phyloP scores from a whole-genome alignment of 2,329 filamentous ascomycete species.

The Fulvia fulva region DNA sequence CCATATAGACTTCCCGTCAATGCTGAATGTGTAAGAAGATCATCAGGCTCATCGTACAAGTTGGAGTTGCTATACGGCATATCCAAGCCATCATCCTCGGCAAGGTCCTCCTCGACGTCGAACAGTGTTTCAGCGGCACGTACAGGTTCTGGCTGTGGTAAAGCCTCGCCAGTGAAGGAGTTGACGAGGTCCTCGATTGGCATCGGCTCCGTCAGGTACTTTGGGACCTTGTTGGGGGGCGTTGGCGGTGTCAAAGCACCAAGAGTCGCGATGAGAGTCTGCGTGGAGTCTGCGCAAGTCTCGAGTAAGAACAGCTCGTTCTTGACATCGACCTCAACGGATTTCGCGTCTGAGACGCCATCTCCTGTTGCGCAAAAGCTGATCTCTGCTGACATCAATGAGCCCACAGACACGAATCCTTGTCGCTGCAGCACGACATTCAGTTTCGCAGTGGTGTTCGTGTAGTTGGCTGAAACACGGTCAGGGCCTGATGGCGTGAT shows the following conservation, averaged over 20 bases:
- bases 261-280: slow-evolving; percentile 77
- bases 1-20: slow-evolving; percentile 34
- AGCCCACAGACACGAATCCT: slow-evolving; percentile 83
- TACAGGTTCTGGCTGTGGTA: slow-evolving; percentile 55
- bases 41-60: slow-evolving; percentile 32
- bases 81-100: slow-evolving; percentile 32
- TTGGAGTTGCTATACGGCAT: slow-evolving; percentile 23
- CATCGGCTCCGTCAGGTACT: slow-evolving; percentile 82
- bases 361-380: slow-evolving; percentile 58
- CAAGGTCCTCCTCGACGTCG: slow-evolving; percentile 29
- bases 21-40: slow-evolving; percentile 35
- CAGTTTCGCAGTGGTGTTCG: slow-evolving; percentile 22
- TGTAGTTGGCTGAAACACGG: slow-evolving; percentile 13
- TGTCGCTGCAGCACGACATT: slow-evolving; percentile 51
- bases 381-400: slow-evolving; percentile 76
- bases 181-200: slow-evolving; percentile 84
- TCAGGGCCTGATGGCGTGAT: slow-evolving; percentile 10
- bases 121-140: slow-evolving; percentile 50
- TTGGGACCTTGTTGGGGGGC: slow-evolving; percentile 74
- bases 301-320: slow-evolving; percentile 88
- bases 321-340: slow-evolving; percentile 73
- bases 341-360: slow-evolving; percentile 57
- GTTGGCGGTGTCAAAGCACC: slow-evolving; percentile 79
- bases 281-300: slow-evolving; percentile 93
- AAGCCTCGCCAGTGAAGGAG: slow-evolving; percentile 84